phyloP scores from a whole-genome alignment of 306 rosid genomes.

The Trifolium pratense region DNA sequence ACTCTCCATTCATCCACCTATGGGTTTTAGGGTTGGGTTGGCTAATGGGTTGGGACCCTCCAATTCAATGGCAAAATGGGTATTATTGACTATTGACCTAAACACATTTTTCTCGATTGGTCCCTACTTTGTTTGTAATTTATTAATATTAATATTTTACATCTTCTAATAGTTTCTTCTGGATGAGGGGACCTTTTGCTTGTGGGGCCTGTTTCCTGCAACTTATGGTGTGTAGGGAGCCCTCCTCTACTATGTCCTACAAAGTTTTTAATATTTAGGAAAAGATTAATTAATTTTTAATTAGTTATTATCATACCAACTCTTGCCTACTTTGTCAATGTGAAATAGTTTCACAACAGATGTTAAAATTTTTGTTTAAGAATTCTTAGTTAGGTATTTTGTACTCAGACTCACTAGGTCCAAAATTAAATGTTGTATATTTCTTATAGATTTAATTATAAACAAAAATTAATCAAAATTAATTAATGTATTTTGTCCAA shows the following conservation, averaged over 20 bases:
- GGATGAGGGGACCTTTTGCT: conserved; percentile 43
- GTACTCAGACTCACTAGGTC: neutral
- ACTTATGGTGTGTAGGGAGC: conserved; percentile 44
- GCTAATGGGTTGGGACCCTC: conserved; percentile 36
- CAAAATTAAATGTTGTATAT: neutral
- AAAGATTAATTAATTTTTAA: neutral
- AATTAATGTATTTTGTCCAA: too few species aligned
- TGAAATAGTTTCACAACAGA: neutral
- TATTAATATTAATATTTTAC: neutral
- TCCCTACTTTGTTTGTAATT: conserved; percentile 36
- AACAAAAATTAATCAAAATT: too few species aligned
- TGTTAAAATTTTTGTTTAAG: neutral
- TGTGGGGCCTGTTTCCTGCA: conserved; percentile 42
- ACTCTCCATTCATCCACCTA: neutral
- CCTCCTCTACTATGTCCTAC: conserved; percentile 7
- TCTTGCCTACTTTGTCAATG: conserved; percentile 37
- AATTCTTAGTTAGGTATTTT: neutral
- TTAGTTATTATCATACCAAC: conserved; percentile 44
- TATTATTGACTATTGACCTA: conserved; percentile 31
- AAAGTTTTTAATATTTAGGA: neutral
- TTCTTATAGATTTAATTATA: too few species aligned
- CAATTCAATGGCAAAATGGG: conserved; percentile 27
- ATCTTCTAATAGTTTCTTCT: conserved; percentile 29
- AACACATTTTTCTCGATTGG: conserved; percentile 25
- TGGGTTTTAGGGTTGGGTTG: neutral